Evolutionary conservation across 306 rosid species (phyloP).

Genomic region (Inga oerstediana): DNA sequence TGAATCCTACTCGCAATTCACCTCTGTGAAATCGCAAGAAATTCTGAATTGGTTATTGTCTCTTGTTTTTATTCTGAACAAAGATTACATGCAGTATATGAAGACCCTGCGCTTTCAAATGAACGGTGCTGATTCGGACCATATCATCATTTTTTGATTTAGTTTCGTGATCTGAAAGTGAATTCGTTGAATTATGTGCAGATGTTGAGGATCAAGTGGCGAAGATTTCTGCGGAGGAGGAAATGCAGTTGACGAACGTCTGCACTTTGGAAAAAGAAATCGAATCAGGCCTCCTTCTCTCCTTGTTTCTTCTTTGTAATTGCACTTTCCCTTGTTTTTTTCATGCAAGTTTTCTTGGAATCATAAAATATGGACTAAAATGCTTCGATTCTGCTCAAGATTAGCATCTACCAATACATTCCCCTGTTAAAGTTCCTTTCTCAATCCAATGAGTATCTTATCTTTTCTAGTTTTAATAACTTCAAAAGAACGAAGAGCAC

Average conservation of each 20-base stretch:
- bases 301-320: background rate
- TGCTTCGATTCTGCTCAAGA: background rate
- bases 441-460: background rate
- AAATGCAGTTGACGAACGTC: constrained; percentile 57
- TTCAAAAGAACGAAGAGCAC: background rate
- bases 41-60: background rate
- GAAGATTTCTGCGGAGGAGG: constrained; percentile 79
- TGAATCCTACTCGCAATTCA: background rate
- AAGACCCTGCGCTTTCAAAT: constrained; percentile 85
- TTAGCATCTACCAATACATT: background rate
- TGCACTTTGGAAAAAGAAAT: constrained; percentile 68
- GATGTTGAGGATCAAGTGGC: constrained; percentile 71
- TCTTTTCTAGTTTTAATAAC: background rate
- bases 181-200: constrained; percentile 22
- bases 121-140: constrained; percentile 60
- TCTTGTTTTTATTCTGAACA: constrained; percentile 7
- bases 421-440: background rate
- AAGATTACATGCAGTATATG: constrained; percentile 75
- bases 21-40: background rate
- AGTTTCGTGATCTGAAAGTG: background rate
- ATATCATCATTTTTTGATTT: background rate
- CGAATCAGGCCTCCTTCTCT: constrained; percentile 51
- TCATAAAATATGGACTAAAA: background rate
- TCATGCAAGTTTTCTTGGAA: background rate
- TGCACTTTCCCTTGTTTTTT: background rate